These are phyloP conservation scores for Aspergillus oerlinghausenensis DNA, from an alignment of 2,329 filamentous ascomycete genomes.

Conservation along the genomic window DNA sequence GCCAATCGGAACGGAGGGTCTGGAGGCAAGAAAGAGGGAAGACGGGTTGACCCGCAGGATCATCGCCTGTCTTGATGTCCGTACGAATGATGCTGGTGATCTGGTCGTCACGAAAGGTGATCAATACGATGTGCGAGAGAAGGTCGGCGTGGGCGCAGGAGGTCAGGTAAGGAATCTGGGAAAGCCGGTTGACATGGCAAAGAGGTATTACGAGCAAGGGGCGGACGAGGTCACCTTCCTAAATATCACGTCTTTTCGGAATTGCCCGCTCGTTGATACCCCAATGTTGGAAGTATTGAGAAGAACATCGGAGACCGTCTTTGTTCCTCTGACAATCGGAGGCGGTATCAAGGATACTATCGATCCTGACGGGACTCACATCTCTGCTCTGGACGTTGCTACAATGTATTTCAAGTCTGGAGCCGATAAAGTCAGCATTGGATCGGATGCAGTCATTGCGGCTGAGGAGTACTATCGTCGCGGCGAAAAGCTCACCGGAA, in stretches of 20 bases:
- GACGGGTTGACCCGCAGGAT: slow-evolving; percentile 86
- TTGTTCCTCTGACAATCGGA: slow-evolving; percentile 91
- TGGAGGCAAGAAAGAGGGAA: slow-evolving; percentile 16
- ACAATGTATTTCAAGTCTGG: slow-evolving; percentile 97
- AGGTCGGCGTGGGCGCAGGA: slow-evolving; percentile 54
- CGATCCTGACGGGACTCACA: slow-evolving; percentile 78
- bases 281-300: slow-evolving; percentile 95
- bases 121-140: slow-evolving; percentile 97
- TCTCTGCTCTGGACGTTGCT: slow-evolving; percentile 89
- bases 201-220: slow-evolving; percentile 90
- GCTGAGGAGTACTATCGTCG: slow-evolving; percentile 83
- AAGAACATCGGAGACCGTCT: slow-evolving; percentile 81
- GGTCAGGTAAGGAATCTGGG: slow-evolving; percentile 81
- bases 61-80: slow-evolving; percentile 94
- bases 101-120: slow-evolving; percentile 97
- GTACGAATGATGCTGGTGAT: slow-evolving; percentile 89
- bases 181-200: slow-evolving; percentile 93
- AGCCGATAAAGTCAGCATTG: slow-evolving; percentile 96
- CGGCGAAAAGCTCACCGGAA: slow-evolving; percentile 66
- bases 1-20: slow-evolving; percentile 42
- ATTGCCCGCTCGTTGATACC: slow-evolving; percentile 84
- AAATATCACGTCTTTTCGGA: slow-evolving; percentile 97
- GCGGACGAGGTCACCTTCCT: slow-evolving; percentile 96
- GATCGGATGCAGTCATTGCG: slow-evolving; percentile 86
- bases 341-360: slow-evolving; percentile 91